These are phyloP conservation scores for Helianthus tuberosus DNA, from an alignment of 129 eudicot genomes.

Conservation along the genomic window DNA sequence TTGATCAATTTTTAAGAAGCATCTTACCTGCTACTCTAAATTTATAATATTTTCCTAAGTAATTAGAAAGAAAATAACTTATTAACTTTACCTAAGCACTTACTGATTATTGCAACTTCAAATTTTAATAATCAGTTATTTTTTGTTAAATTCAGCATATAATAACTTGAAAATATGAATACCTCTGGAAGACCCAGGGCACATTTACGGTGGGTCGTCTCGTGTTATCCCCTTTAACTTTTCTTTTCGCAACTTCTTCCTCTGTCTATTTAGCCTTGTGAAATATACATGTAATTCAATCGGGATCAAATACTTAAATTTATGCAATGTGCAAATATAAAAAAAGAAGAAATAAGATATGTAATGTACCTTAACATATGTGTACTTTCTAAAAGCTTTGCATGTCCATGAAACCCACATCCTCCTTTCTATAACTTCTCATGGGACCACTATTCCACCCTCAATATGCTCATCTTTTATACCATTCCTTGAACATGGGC, in stretches of 20 bases:
- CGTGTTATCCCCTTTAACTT: constrained; percentile 39
- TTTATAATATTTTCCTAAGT: too few species aligned
- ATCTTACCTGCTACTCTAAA: too few species aligned
- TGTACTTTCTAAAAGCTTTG: constrained; percentile 77
- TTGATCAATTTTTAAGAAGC: too few species aligned
- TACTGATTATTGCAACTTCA: too few species aligned
- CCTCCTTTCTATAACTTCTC: constrained; percentile 43
- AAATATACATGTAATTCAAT: constrained; percentile 11
- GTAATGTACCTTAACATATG: constrained; percentile 50
- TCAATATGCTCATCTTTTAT: too few species aligned
- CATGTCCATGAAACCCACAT: constrained; percentile 46
- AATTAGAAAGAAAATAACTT: too few species aligned
- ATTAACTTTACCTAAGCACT: too few species aligned
- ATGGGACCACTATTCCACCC: too few species aligned
- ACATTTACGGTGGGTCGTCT: constrained; percentile 31
- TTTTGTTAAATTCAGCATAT: constrained; percentile 5
- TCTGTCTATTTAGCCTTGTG: constrained; percentile 18
- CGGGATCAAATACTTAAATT: constrained; percentile 20
- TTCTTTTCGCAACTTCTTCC: constrained; percentile 20
- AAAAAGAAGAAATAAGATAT: constrained; percentile 32
- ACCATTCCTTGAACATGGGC: too few species aligned
- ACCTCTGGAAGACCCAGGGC: constrained; percentile 25
- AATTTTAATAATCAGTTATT: neutral
- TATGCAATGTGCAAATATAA: constrained; percentile 10
- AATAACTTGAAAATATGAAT: constrained; percentile 10